phyloP scores from a whole-genome alignment of 306 rosid genomes.

The Notholithocarpus densiflorus region DNA sequence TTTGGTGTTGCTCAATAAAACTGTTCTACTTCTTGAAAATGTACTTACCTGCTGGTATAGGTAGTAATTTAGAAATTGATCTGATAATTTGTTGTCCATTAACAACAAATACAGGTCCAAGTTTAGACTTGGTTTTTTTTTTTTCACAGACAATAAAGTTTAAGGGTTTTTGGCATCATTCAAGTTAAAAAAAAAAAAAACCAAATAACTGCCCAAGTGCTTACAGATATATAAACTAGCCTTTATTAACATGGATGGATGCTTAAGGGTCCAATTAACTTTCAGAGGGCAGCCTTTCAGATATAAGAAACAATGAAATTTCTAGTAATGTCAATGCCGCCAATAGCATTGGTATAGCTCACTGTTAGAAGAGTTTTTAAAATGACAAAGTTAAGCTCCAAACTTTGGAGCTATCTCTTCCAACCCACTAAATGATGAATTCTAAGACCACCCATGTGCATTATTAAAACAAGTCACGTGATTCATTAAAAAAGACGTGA shows the following conservation, averaged over 20 bases:
- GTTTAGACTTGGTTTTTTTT: neutral
- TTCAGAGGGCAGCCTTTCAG: neutral
- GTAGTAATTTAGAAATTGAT: neutral
- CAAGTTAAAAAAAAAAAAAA: neutral
- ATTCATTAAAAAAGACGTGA: too few species aligned
- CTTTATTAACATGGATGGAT: neutral
- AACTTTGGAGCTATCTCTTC: too few species aligned
- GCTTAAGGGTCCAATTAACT: neutral
- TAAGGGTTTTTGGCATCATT: neutral
- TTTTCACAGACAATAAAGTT: neutral
- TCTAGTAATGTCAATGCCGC: neutral
- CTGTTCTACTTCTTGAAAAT: neutral
- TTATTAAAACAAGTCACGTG: too few species aligned
- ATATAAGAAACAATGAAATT: neutral
- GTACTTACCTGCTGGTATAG: neutral
- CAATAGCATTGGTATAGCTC: neutral
- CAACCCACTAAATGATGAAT: too few species aligned
- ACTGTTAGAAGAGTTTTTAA: constrained; percentile 2
- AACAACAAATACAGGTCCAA: neutral
- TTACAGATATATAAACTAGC: neutral
- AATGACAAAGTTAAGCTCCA: neutral
- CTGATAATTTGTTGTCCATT: neutral
- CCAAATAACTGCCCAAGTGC: neutral
- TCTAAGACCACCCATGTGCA: too few species aligned
- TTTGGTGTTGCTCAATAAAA: neutral